These are phyloP conservation scores for Pythium phragmiticola DNA, from an alignment of 352 stramenopile species.

Conservation along the genomic window DNA sequence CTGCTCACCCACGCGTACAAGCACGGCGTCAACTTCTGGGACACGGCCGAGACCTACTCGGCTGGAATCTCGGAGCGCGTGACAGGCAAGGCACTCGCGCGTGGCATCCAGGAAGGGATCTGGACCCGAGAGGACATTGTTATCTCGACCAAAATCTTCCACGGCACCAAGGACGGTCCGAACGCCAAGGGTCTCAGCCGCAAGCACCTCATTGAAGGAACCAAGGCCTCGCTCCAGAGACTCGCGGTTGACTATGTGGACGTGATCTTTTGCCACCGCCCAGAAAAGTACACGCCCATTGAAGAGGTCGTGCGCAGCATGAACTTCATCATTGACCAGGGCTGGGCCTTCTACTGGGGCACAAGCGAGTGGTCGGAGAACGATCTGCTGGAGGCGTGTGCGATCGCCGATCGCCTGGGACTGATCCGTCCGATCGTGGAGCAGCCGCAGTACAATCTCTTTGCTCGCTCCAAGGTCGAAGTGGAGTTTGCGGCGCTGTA, in stretches of 20 bases:
- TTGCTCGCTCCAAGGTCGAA: slow-evolving; percentile 42
- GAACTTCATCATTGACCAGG: slow-evolving; percentile 39
- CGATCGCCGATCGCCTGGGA: slow-evolving; percentile 31
- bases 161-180: slow-evolving; percentile 22
- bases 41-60: slow-evolving; percentile 44
- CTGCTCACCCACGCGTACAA: slow-evolving; percentile 9
- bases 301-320: slow-evolving; percentile 52
- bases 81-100: slow-evolving; percentile 32
- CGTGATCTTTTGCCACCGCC: slow-evolving; percentile 40
- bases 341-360: slow-evolving; percentile 31
- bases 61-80: slow-evolving; percentile 33
- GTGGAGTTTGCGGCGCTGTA: slow-evolving; percentile 43
- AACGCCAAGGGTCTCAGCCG: slow-evolving; percentile 36
- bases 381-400: slow-evolving; percentile 46
- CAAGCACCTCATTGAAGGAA: slow-evolving; percentile 55
- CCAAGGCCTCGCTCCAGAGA: slow-evolving; percentile 43
- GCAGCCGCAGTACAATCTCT: slow-evolving; percentile 58
- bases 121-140: slow-evolving; percentile 52
- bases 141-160: slow-evolving; percentile 64
- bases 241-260: slow-evolving; percentile 47
- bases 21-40: slow-evolving; percentile 58
- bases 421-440: slow-evolving; percentile 39
- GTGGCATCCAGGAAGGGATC: slow-evolving; percentile 28
- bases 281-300: slow-evolving; percentile 33
- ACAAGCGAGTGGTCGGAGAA: slow-evolving; percentile 48